phyloP scores from a whole-genome alignment of 352 stramenopile species.

The Globisporangium cylindrosporum region DNA sequence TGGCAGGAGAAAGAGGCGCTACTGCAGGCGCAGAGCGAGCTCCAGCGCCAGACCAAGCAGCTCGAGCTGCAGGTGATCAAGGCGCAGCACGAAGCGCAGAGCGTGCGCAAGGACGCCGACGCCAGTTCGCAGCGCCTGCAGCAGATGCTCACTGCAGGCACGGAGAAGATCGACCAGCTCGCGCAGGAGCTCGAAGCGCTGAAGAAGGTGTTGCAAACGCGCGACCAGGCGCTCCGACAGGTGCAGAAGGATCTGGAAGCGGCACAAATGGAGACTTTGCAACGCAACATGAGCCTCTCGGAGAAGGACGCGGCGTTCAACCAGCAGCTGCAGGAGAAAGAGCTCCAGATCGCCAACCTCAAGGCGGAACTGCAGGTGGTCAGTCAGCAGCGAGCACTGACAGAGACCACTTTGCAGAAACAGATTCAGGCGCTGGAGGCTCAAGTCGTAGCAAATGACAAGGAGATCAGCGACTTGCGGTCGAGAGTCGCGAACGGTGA shows the following conservation, averaged over 20 bases:
- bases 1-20: constrained; percentile 54
- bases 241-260: constrained; percentile 42
- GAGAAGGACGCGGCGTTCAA: constrained; percentile 33
- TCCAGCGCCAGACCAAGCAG: constrained; percentile 31
- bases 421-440: constrained; percentile 25
- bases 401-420: constrained; percentile 18
- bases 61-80: constrained; percentile 48
- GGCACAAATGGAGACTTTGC: constrained; percentile 42
- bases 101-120: constrained; percentile 50
- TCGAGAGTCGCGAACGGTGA: constrained; percentile 19
- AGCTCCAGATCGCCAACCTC: constrained; percentile 35
- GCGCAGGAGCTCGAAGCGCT: constrained; percentile 36
- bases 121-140: constrained; percentile 40
- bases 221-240: constrained; percentile 39
- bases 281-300: constrained; percentile 31
- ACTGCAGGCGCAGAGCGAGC: constrained; percentile 30
- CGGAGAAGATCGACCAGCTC: constrained; percentile 42
- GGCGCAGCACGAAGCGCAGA: constrained; percentile 43
- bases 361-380: constrained; percentile 26
- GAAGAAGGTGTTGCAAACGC: constrained; percentile 34
- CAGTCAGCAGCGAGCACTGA: constrained; percentile 18
- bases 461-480: constrained; percentile 17
- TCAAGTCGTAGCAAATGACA: constrained; percentile 16
- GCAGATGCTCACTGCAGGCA: constrained; percentile 34
- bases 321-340: constrained; percentile 35